Conservation (phyloP, 2,329 filamentous ascomycete genomes). For the Hypoxylon rubiginosum region DNA sequence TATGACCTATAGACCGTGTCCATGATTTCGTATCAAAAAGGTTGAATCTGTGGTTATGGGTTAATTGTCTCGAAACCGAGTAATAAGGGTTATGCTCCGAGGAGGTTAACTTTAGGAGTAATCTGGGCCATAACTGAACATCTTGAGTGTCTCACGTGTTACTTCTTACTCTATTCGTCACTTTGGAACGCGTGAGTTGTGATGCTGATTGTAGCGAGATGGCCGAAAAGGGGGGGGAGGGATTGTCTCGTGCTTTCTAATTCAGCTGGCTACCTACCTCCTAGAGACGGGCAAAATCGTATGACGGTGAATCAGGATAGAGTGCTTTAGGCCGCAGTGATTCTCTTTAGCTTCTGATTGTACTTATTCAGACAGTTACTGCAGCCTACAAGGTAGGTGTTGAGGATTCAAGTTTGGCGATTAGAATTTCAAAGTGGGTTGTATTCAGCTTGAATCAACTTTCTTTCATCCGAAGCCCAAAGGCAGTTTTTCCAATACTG, state of each 20-base stretch:
- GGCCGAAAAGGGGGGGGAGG: not conserved
- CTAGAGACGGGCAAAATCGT: not conserved
- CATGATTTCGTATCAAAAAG: not conserved
- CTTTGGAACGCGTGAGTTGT: not conserved
- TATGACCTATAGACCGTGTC: not conserved
- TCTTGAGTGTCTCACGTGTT: too few species aligned
- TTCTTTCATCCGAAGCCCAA: not conserved
- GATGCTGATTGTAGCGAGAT: not conserved
- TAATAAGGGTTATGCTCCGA: not conserved
- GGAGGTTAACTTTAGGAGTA: not conserved
- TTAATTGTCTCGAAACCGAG: not conserved
- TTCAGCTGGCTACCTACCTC: not conserved
- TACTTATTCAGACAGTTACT: not conserved
- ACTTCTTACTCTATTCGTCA: not conserved
- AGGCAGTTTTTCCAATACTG: not conserved
- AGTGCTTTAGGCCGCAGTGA: not conserved
- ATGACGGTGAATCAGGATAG: not conserved
- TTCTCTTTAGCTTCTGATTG: not conserved
- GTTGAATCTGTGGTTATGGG: not conserved
- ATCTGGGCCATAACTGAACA: not conserved
- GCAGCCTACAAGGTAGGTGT: not conserved
- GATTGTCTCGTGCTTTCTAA: not conserved
- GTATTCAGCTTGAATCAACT: not conserved
- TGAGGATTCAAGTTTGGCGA: not conserved
- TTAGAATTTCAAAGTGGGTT: not conserved